Evolutionary conservation across 2,329 filamentous ascomycete species (phyloP).

Genomic region (Fusarium acutatum): DNA sequence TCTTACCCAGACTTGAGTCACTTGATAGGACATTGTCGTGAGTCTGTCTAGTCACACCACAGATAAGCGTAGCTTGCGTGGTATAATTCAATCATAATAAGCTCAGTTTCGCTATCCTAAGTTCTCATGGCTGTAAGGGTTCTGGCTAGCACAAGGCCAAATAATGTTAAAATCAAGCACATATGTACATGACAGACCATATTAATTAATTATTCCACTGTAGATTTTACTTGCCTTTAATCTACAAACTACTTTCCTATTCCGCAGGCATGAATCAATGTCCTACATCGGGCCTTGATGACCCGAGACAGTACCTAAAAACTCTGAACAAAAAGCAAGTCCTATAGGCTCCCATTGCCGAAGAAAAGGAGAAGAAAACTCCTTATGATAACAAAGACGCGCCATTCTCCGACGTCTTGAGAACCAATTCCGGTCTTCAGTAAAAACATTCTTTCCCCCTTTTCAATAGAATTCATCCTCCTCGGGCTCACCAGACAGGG

Average conservation of each 20-base stretch:
- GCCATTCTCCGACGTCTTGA: conserved; percentile 41
- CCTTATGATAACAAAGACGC: conserved; percentile 24
- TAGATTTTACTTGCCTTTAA: background rate
- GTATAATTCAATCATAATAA: background rate
- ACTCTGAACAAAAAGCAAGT: conserved; percentile 26
- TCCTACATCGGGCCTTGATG: background rate
- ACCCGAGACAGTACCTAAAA: conserved; percentile 7
- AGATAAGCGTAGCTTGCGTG: background rate
- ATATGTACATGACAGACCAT: background rate
- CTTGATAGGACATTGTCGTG: background rate
- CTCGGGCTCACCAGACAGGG: background rate
- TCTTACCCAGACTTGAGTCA: background rate
- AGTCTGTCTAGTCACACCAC: background rate
- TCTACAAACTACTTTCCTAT: conserved; percentile 14
- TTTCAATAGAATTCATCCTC: background rate
- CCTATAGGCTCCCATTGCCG: conserved; percentile 7
- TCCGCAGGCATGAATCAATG: background rate
- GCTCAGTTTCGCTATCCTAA: background rate
- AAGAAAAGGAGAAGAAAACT: conserved; percentile 14
- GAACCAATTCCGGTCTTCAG: conserved; percentile 11
- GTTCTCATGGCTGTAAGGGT: background rate
- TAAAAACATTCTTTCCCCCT: background rate
- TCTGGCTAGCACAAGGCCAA: background rate
- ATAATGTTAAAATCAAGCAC: background rate
- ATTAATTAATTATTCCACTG: background rate